Percentiles rank a stretch among this genome's conserved stretches.
Conservation (phyloP, 805 yeast genomes). For the Candida nitratophila region DNA sequence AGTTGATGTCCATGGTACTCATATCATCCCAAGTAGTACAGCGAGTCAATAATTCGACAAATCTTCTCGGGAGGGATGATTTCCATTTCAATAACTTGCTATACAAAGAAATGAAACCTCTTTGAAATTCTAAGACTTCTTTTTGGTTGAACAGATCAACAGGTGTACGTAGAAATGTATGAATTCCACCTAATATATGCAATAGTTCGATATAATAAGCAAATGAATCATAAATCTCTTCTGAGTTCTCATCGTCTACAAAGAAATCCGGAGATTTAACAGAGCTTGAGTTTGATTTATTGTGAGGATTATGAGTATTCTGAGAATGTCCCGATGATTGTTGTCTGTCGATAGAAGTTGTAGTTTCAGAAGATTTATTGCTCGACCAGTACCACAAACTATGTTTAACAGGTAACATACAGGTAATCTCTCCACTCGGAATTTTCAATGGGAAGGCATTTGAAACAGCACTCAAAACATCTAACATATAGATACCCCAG, state of each 20-base stretch:
- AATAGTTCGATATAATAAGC: conserved; percentile 14
- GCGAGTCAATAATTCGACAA: conserved; percentile 2
- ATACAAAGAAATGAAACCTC: conserved; percentile 10
- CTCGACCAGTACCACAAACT: conserved; percentile 9
- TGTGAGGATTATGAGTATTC: too few species aligned
- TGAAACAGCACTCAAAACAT: conserved; percentile 29
- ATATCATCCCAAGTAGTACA: conserved; percentile 6
- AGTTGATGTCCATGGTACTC: conserved; percentile 6
- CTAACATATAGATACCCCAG: conserved; percentile 29
- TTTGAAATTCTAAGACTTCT: conserved; percentile 12
- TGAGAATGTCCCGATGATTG: too few species aligned
- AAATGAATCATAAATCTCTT: conserved; percentile 13
- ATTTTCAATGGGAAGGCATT: conserved; percentile 25
- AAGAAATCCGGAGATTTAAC: conserved; percentile 1
- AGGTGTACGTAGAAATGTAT: conserved; percentile 10
- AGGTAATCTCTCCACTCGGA: conserved; percentile 12
- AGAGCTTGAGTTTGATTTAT: not conserved
- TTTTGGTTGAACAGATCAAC: conserved; percentile 9
- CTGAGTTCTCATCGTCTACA: conserved; percentile 4
- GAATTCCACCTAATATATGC: conserved; percentile 10
- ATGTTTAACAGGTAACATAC: conserved; percentile 12
- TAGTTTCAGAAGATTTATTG: not conserved
- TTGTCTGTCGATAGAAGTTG: not conserved
- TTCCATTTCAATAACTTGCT: conserved; percentile 11
- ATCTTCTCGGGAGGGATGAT: conserved; percentile 9